Evolutionary conservation across 768 basidiomycete genomes (phyloP).

Genomic region (Pleurotus giganteus): DNA sequence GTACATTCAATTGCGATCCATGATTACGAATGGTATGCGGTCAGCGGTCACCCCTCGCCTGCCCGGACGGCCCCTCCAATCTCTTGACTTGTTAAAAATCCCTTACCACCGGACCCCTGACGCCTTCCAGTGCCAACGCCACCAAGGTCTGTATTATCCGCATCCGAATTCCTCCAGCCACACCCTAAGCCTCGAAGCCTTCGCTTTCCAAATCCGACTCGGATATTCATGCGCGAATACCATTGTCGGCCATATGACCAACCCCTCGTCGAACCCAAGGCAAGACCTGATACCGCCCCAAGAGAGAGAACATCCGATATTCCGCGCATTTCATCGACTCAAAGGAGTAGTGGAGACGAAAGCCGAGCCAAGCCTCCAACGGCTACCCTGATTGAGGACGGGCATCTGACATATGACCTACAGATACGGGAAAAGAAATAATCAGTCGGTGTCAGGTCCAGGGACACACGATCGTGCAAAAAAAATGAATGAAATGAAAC

Average conservation of each 20-base stretch:
- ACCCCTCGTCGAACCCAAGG: neutral
- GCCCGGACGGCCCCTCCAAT: no score
- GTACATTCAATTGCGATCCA: neutral
- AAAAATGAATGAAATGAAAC: neutral
- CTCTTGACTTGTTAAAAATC: neutral
- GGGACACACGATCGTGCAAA: neutral
- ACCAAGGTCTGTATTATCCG: neutral
- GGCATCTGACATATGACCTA: neutral
- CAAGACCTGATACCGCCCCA: neutral
- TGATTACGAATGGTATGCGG: conserved; percentile 1
- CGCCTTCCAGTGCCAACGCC: neutral
- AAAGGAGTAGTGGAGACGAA: neutral
- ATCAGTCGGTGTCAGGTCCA: neutral
- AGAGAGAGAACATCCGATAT: neutral
- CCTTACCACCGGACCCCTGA: neutral
- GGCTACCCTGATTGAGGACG: neutral
- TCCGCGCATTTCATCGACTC: no score
- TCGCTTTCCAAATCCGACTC: neutral
- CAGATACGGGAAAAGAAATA: neutral
- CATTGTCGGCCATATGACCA: neutral
- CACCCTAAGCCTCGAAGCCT: neutral
- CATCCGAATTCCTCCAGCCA: neutral
- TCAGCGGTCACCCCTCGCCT: neutral
- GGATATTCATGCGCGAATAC: neutral
- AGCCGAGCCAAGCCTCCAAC: neutral